Percentiles rank a stretch among this genome's conserved stretches.
Conservation (phyloP, 2,329 filamentous ascomycete species). For the Aspergillus sojae region DNA sequence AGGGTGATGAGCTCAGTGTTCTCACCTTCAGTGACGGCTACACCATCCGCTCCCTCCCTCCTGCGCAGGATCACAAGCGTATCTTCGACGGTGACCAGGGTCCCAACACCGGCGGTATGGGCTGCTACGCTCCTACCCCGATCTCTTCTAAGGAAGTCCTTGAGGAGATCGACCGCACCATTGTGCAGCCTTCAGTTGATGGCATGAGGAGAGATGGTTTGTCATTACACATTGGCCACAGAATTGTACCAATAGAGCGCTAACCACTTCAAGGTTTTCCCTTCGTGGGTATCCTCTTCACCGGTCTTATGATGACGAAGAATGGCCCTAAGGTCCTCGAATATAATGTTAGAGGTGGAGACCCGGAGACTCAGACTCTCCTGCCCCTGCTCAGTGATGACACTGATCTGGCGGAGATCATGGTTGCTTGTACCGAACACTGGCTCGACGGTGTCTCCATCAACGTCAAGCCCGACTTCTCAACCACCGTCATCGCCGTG, state of each 20-base stretch:
- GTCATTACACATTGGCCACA: constrained; percentile 57
- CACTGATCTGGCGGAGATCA: constrained; percentile 83
- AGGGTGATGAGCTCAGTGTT: constrained; percentile 89
- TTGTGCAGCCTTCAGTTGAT: constrained; percentile 86
- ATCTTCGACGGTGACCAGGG: constrained; percentile 88
- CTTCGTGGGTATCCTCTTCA: constrained; percentile 49
- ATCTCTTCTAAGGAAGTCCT: constrained; percentile 76
- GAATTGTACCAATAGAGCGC: neutral
- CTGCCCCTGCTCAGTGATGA: constrained; percentile 75
- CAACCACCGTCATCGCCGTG: constrained; percentile 90
- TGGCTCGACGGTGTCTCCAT: constrained; percentile 71
- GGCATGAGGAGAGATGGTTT: constrained; percentile 79
- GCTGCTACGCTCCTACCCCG: constrained; percentile 90
- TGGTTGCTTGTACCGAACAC: constrained; percentile 80
- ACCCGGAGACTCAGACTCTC: constrained; percentile 88
- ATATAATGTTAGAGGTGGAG: constrained; percentile 92
- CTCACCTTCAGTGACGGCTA: constrained; percentile 90
- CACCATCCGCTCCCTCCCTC: constrained; percentile 78
- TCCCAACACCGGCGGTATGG: constrained; percentile 97
- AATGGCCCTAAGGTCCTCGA: constrained; percentile 80
- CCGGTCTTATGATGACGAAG: constrained; percentile 87
- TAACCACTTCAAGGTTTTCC: constrained; percentile 35
- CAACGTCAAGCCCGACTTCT: constrained; percentile 69
- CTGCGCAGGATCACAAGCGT: constrained; percentile 95
- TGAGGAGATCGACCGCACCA: constrained; percentile 74